Percentiles rank a stretch among this genome's conserved stretches.
Evolutionary conservation across 116 monocot genomes (phyloP).

Genomic region (Cymodocea nodosa): DNA sequence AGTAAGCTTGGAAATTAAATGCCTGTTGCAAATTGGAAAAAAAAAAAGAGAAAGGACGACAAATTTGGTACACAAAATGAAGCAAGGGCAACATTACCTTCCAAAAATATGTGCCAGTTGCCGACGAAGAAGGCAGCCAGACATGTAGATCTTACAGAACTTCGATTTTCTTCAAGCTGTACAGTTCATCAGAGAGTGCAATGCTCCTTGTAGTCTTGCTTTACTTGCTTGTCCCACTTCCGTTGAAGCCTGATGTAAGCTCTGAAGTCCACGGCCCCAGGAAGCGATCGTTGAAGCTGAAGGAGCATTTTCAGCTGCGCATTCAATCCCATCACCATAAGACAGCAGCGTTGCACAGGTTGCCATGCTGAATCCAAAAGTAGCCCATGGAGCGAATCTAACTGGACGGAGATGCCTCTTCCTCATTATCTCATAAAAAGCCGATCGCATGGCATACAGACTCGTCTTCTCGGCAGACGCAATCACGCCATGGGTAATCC

Average conservation of each 20-base stretch:
- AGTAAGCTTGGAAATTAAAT: too few relatives aligned
- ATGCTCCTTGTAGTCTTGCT: constrained; percentile 36
- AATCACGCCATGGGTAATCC: constrained; percentile 50
- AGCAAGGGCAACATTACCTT: too few relatives aligned
- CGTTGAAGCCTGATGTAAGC: constrained; percentile 46
- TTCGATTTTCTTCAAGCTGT: constrained; percentile 43
- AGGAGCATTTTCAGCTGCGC: constrained; percentile 57
- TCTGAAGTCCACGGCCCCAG: constrained; percentile 69
- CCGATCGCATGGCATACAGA: constrained; percentile 57
- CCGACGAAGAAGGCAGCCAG: too few relatives aligned
- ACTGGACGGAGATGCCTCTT: constrained; percentile 19
- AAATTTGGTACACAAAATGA: too few relatives aligned
- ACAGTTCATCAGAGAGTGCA: constrained; percentile 29
- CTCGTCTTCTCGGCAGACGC: constrained; percentile 63
- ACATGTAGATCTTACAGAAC: constrained; percentile 3
- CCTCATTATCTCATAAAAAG: constrained; percentile 92
- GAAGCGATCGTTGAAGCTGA: constrained; percentile 58
- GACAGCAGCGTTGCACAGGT: constrained; percentile 49
- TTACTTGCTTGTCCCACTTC: constrained; percentile 35
- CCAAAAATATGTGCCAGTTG: too few relatives aligned
- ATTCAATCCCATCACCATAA: constrained; percentile 84
- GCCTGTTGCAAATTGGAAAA: too few relatives aligned
- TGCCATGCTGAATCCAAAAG: constrained; percentile 63
- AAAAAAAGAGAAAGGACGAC: too few relatives aligned
- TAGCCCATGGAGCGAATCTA: constrained; percentile 45